A percentile compares a stretch with the other conserved stretches of the same genome.
Conservation (phyloP, 257 asterid species). For the Lycium ferocissimum region DNA sequence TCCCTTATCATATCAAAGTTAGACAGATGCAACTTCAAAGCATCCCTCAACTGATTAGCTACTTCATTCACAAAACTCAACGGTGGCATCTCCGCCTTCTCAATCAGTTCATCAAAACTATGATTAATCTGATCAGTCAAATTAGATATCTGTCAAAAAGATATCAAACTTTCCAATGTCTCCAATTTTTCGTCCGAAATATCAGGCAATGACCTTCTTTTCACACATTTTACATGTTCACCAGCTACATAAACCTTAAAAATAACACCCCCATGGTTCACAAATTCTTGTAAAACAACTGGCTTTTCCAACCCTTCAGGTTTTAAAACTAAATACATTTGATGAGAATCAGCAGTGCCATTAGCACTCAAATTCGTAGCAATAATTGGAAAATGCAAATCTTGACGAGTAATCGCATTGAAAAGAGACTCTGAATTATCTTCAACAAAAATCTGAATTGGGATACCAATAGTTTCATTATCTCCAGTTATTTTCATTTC, state of each 20-base stretch:
- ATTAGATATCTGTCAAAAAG: constrained; percentile 83
- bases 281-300: constrained; percentile 81
- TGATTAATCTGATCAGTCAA: constrained; percentile 46
- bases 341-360: constrained; percentile 74
- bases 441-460: constrained; percentile 36
- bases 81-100: constrained; percentile 66
- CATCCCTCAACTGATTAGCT: constrained; percentile 63
- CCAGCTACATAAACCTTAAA: constrained; percentile 91
- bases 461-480: constrained; percentile 48
- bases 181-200: constrained; percentile 46
- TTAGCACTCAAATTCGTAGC: constrained; percentile 72
- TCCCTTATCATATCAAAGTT: constrained; percentile 87
- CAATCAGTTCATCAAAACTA: constrained; percentile 45
- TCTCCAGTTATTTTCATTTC: constrained; percentile 33
- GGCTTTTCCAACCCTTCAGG: constrained; percentile 58
- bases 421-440: constrained; percentile 42
- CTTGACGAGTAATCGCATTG: constrained; percentile 23
- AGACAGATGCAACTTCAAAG: constrained; percentile 68
- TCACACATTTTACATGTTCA: constrained; percentile 62
- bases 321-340: constrained; percentile 67
- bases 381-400: constrained; percentile 61
- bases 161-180: constrained; percentile 39
- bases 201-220: constrained; percentile 75
- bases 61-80: constrained; percentile 56
- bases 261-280: constrained; percentile 88